Evolutionary conservation across 176 grass and related monocot genomes (phyloP).

Genomic region (Puya raimondii): DNA sequence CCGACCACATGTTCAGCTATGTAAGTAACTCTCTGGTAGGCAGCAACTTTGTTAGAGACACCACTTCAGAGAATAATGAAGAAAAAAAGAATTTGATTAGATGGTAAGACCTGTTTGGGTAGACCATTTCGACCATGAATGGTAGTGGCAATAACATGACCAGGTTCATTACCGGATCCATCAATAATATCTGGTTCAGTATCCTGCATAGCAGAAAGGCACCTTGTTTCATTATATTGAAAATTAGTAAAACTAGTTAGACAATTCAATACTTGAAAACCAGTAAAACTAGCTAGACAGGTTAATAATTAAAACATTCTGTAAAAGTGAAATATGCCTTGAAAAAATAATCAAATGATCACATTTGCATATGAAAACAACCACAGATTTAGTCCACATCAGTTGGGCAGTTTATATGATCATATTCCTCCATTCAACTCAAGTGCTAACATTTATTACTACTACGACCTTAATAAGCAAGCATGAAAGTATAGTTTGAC

Average conservation of each 20-base stretch:
- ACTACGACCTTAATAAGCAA: too few species aligned
- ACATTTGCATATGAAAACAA: too few species aligned
- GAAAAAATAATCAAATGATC: too few species aligned
- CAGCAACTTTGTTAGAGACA: neutral
- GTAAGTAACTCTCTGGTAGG: conserved; percentile 66
- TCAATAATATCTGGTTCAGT: conserved; percentile 43
- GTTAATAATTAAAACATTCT: too few species aligned
- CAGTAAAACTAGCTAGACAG: neutral
- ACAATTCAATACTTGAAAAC: conserved; percentile 3
- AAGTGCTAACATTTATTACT: too few species aligned
- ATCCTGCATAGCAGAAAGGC: conserved; percentile 42
- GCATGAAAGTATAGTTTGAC: too few species aligned
- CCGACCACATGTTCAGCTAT: conserved; percentile 92
- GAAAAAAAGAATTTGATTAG: conserved; percentile 10
- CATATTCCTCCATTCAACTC: too few species aligned
- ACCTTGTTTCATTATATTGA: conserved; percentile 10
- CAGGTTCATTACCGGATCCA: conserved; percentile 45
- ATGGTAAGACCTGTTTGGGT: conserved; percentile 55
- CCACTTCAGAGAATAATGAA: neutral
- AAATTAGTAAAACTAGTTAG: conserved; percentile 3
- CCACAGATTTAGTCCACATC: too few species aligned
- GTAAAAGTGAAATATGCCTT: too few species aligned
- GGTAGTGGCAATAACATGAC: conserved; percentile 56
- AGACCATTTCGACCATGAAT: conserved; percentile 52
- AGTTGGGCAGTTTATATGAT: too few species aligned